A percentile compares a stretch with the other conserved stretches of the same genome.
These are phyloP conservation scores for Corynespora cassiicola DNA, from an alignment of 2,329 filamentous ascomycete genomes.

Conservation along the genomic window DNA sequence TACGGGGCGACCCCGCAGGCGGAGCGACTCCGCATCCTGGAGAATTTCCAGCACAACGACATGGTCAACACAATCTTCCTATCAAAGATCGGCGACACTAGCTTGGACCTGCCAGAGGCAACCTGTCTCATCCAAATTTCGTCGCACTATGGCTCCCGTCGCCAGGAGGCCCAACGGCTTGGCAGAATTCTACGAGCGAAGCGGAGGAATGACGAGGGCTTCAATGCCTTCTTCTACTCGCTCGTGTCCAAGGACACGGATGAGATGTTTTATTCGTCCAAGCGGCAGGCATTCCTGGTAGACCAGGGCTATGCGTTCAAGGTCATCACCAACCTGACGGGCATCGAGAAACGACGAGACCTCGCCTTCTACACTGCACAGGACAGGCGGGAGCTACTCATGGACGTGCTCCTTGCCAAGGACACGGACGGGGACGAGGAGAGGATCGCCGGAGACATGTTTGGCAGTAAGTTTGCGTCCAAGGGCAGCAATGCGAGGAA, in stretches of 20 bases:
- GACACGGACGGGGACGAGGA: constrained; percentile 75
- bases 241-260: constrained; percentile 96
- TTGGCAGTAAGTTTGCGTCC: constrained; percentile 55
- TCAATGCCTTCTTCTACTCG: constrained; percentile 99
- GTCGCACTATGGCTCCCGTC: constrained; percentile 93
- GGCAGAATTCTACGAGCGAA: constrained; percentile 95
- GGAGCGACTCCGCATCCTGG: constrained; percentile 85
- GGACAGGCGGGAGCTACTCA: constrained; percentile 84
- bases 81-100: constrained; percentile 97
- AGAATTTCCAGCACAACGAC: constrained; percentile 95
- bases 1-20: constrained; percentile 86
- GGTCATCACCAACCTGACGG: constrained; percentile 93
- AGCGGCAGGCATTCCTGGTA: constrained; percentile 94
- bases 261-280: constrained; percentile 98
- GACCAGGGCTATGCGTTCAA: constrained; percentile 99
- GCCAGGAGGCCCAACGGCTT: constrained; percentile 93
- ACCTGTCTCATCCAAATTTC: constrained; percentile 98
- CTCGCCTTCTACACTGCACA: constrained; percentile 80
- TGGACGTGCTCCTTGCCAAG: constrained; percentile 88
- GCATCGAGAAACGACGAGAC: constrained; percentile 82
- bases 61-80: constrained; percentile 91
- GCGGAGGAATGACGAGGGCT: constrained; percentile 94
- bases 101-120: constrained; percentile 94
- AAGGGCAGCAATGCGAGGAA: constrained; percentile 57
- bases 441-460: constrained; percentile 72